Evolutionary conservation across 192 early-diverging fungal species (phyloP).

Genomic region (Geranomyces variabilis): DNA sequence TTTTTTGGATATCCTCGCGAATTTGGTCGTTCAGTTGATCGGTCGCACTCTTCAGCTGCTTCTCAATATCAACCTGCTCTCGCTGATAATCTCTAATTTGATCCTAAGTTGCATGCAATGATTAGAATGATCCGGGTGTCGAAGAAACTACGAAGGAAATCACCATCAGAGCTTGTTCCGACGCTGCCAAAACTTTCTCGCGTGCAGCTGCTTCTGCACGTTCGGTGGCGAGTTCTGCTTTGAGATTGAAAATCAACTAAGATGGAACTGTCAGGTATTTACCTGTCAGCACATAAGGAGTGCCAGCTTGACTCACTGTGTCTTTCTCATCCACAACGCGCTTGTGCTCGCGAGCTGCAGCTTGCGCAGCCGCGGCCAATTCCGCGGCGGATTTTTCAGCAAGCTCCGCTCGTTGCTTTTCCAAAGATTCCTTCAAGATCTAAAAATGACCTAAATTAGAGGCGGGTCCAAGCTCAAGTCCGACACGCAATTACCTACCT

Average conservation of each 20-base stretch:
- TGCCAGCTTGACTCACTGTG: not conserved
- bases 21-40: constrained; percentile 53
- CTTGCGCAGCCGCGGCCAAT: not conserved
- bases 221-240: not conserved
- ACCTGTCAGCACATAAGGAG: not conserved
- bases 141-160: not conserved
- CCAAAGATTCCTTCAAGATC: not conserved
- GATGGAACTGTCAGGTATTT: not conserved
- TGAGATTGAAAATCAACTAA: not conserved
- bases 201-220: not conserved
- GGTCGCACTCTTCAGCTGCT: constrained; percentile 55
- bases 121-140: not conserved
- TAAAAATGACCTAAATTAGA: no score
- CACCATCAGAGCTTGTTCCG: not conserved
- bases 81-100: constrained; percentile 36
- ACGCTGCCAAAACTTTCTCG: not conserved
- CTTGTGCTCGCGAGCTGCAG: not conserved
- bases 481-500: no score
- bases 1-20: constrained; percentile 9
- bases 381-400: constrained; percentile 22
- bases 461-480: no score
- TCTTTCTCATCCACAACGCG: not conserved
- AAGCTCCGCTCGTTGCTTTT: constrained; percentile 9
- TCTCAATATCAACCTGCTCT: constrained; percentile 48
- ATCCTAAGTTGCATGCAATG: constrained; percentile 12